Conservation (phyloP, 2,329 filamentous ascomycete genomes). For the Pyrenophora tritici-repentis region DNA sequence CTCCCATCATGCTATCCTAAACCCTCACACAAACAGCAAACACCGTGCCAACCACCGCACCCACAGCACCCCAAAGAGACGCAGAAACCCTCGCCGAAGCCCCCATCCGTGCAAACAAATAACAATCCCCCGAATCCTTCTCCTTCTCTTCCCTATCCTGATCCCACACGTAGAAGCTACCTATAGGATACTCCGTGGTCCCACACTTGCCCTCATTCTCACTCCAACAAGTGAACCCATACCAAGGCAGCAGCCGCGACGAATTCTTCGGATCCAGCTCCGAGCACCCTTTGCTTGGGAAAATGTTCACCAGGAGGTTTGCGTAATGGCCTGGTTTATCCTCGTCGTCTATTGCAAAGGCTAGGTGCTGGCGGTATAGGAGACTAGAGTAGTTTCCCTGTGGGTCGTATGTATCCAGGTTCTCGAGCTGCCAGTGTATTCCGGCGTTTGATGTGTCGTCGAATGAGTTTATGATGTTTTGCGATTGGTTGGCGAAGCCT, state of each 20-base stretch:
- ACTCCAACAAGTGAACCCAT: constrained; percentile 2
- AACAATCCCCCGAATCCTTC: no score
- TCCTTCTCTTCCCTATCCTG: no score
- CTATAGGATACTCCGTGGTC: neutral
- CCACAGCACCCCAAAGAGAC: no score
- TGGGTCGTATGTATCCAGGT: neutral
- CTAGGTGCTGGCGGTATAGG: constrained; percentile 1
- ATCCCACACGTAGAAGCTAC: neutral
- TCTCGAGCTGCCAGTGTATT: constrained; percentile 2
- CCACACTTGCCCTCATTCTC: neutral
- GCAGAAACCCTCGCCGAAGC: no score
- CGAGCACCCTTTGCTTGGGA: neutral
- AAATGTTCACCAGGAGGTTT: neutral
- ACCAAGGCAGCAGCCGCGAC: neutral
- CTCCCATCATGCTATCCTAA: no score
- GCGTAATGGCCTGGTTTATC: neutral
- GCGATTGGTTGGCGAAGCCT: constrained; percentile 1
- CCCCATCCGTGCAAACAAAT: no score
- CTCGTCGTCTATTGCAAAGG: neutral
- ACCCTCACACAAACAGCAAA: no score
- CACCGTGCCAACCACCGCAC: no score
- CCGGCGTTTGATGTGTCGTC: neutral
- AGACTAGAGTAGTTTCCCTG: neutral
- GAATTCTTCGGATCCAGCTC: neutral
- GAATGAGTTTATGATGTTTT: neutral